Evolutionary conservation across 169 alveolate species (phyloP).

Genomic region (Eimeria nieschulzi): DNA sequence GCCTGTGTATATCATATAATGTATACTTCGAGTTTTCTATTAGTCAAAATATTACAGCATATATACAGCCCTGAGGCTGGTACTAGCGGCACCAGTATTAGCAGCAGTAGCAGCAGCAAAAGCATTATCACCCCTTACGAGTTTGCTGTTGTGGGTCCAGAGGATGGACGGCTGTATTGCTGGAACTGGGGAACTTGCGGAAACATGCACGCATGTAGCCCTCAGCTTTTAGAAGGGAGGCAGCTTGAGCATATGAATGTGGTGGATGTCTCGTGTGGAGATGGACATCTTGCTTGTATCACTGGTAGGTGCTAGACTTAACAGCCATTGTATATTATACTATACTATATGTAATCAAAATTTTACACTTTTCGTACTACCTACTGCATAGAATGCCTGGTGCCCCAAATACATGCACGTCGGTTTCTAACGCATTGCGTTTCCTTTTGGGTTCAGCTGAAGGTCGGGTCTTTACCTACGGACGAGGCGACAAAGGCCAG

Average conservation of each 20-base stretch:
- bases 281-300: constrained; percentile 29
- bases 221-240: constrained; percentile 45
- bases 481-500: constrained; percentile 40
- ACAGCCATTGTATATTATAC: too few relatives aligned
- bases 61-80: background rate
- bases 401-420: too few relatives aligned
- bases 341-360: too few relatives aligned
- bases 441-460: background rate
- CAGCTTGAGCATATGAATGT: constrained; percentile 19
- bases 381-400: too few relatives aligned
- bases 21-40: too few relatives aligned
- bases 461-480: constrained; percentile 55
- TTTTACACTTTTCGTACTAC: too few relatives aligned
- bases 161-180: constrained; percentile 50
- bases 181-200: constrained; percentile 57
- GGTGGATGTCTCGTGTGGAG: constrained; percentile 41
- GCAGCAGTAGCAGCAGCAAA: background rate
- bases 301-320: background rate
- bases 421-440: too few relatives aligned
- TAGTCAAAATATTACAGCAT: background rate
- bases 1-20: too few relatives aligned
- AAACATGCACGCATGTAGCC: constrained; percentile 44
- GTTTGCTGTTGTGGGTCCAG: background rate
- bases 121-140: background rate
- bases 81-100: background rate